Percentiles rank a stretch among this genome's conserved stretches.
phyloP scores from a whole-genome alignment of 2,329 filamentous ascomycete species.

The Emmonsiellopsis sp. region DNA sequence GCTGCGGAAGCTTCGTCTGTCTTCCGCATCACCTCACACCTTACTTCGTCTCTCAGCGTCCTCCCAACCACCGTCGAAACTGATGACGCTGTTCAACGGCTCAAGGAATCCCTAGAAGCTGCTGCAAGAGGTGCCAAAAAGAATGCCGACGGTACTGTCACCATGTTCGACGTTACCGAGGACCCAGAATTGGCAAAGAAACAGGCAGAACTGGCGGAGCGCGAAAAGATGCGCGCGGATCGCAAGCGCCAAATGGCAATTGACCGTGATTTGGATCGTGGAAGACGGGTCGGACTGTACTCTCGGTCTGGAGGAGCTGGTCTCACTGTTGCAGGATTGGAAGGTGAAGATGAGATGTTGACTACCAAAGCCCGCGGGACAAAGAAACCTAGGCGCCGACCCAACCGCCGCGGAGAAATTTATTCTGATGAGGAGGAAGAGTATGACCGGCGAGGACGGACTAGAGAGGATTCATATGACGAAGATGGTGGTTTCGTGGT shows the following conservation, averaged over 20 bases:
- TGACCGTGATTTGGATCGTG: constrained; percentile 47
- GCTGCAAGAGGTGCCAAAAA: constrained; percentile 45
- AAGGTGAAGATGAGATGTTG: constrained; percentile 46
- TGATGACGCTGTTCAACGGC: constrained; percentile 52
- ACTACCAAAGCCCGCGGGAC: constrained; percentile 30
- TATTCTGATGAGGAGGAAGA: constrained; percentile 43
- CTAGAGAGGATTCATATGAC: constrained; percentile 72
- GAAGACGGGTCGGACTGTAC: constrained; percentile 38
- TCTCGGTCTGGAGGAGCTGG: constrained; percentile 40
- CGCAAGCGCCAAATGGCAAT: constrained; percentile 48
- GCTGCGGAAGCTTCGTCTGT: constrained; percentile 49
- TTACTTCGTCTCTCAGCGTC: constrained; percentile 52
- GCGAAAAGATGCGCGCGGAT: constrained; percentile 46
- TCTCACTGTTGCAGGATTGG: constrained; percentile 48
- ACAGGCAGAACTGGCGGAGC: constrained; percentile 51
- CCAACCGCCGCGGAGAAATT: constrained; percentile 39
- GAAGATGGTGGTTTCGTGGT: constrained; percentile 71
- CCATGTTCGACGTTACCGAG: constrained; percentile 49
- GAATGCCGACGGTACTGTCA: constrained; percentile 43
- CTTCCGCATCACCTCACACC: constrained; percentile 53
- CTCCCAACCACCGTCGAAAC: constrained; percentile 47
- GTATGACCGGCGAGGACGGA: constrained; percentile 34
- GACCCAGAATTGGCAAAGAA: constrained; percentile 55
- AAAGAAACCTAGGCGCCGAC: constrained; percentile 26
- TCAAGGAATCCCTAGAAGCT: constrained; percentile 53